These are phyloP conservation scores for Echites panduratus DNA, from an alignment of 257 asterid species.

Conservation along the genomic window DNA sequence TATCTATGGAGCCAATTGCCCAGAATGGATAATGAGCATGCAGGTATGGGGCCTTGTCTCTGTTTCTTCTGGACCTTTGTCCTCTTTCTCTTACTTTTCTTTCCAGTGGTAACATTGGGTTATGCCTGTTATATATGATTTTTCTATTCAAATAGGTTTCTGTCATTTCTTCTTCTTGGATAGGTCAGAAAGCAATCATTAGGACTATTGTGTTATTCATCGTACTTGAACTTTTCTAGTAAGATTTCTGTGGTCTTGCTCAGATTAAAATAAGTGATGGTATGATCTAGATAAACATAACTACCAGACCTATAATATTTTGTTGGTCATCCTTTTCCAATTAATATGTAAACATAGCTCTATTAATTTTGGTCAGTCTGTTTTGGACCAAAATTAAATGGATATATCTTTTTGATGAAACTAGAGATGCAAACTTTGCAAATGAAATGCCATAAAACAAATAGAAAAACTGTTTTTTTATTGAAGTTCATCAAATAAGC, in stretches of 20 bases:
- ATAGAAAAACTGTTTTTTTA: too few species aligned
- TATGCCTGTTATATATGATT: neutral
- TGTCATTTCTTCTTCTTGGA: neutral
- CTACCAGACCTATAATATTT: too few species aligned
- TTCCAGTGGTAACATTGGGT: neutral
- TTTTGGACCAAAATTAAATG: neutral
- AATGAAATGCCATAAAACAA: neutral
- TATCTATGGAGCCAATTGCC: constrained; percentile 79
- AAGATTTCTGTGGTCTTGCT: too few species aligned
- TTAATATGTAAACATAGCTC: neutral
- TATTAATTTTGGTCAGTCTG: neutral
- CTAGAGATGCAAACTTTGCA: neutral
- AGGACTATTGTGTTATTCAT: too few species aligned
- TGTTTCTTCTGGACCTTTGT: neutral
- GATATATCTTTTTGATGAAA: neutral
- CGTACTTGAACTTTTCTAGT: too few species aligned
- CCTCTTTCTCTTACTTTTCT: constrained; percentile 10
- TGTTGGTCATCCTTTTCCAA: neutral
- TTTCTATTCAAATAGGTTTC: neutral
- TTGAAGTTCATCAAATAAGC: neutral
- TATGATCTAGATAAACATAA: too few species aligned
- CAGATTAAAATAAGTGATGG: too few species aligned
- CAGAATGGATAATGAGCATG: constrained; percentile 98
- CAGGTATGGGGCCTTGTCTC: constrained; percentile 44
- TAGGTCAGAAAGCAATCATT: too few species aligned